These are phyloP conservation scores for Chytridium lagenaria DNA, from an alignment of 371 early-diverging fungal species.

Conservation along the genomic window DNA sequence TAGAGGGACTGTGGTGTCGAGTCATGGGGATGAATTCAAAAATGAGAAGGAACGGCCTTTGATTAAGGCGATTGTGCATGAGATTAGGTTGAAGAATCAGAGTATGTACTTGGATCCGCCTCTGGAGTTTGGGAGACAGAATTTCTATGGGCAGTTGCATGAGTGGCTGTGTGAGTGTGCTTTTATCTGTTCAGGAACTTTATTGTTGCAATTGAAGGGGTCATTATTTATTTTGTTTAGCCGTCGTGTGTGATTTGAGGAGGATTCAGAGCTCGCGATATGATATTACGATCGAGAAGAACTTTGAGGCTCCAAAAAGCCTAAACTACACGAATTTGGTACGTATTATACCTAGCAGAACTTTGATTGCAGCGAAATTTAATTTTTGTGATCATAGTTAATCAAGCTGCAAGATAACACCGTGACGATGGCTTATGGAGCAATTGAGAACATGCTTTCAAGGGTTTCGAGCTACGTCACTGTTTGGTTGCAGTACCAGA, in stretches of 20 bases:
- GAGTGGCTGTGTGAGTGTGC: constrained; percentile 73
- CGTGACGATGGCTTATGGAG: constrained; percentile 71
- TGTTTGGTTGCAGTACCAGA: constrained; percentile 97
- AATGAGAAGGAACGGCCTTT: constrained; percentile 22
- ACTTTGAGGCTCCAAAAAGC: background rate
- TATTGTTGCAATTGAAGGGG: no score
- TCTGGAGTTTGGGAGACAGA: constrained; percentile 88
- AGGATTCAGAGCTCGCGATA: constrained; percentile 88
- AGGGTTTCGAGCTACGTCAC: constrained; percentile 86
- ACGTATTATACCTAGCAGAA: constrained; percentile 13
- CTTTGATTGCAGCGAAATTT: no score
- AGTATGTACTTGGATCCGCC: constrained; percentile 96
- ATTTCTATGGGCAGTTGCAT: constrained; percentile 91
- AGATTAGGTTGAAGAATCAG: constrained; percentile 83
- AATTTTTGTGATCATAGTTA: constrained; percentile 32
- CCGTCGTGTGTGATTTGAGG: constrained; percentile 48
- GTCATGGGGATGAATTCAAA: constrained; percentile 7
- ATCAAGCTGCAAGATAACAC: constrained; percentile 25
- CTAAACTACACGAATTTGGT: constrained; percentile 35
- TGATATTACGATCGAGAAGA: constrained; percentile 74
- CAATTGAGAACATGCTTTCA: constrained; percentile 79
- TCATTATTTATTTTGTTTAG: constrained; percentile 27
- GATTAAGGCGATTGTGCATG: constrained; percentile 42
- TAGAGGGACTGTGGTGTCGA: constrained; percentile 32
- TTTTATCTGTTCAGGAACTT: constrained; percentile 26